Base-by-base conservation (phyloP, 179 eudicot species). In the Beta corolliflora region DNA sequence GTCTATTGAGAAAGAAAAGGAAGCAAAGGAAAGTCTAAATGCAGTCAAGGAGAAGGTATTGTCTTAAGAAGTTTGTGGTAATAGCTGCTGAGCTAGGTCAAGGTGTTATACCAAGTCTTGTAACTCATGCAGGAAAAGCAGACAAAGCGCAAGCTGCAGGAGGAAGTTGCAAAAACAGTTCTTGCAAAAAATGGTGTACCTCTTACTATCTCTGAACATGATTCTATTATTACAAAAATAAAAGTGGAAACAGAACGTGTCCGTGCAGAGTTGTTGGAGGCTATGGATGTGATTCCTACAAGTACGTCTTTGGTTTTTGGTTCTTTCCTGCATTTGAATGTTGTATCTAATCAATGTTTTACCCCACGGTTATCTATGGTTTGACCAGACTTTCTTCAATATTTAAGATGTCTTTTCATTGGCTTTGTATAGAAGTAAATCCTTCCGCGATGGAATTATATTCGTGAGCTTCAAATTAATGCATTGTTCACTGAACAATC, bases 1-100 rank as follows among this genome's bases (percentile, higher is more conserved):
- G 75, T 81, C 81, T 85, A 80, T 70, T 77, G 89, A 91, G 71
- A 88, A 87, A 75, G 76, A 66, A 58, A 93, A 91, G 88, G 90
- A 87, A 86, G 94, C 88, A 44, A 91, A 85, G 75, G 89, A 86
- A 69, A 86, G 53, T 70, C 76, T 92, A 75, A 73, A 81, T 83
- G 91, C 89, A 54, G 93, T 92, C 19, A 93, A 85, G 83, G 87
- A 88, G 75, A 91, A 90, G 97, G 97, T 96, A 69, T 64, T 9
- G 44, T 56, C 44, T 73, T 67, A 19, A n/a, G 71, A 80, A 41
- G 23, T 52, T 77, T 15, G 61, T 53, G 50, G 44, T 70, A n/a
- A 12, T 58, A 70, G 36, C 56, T 67, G 59, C 36, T 72, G 59
- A 21, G 75, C 12, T 60, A 65, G 44, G 11, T 31, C 52, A 48